These are phyloP conservation scores for Boletus rex-veris DNA, from an alignment of 768 basidiomycete genomes.

Conservation along the genomic window DNA sequence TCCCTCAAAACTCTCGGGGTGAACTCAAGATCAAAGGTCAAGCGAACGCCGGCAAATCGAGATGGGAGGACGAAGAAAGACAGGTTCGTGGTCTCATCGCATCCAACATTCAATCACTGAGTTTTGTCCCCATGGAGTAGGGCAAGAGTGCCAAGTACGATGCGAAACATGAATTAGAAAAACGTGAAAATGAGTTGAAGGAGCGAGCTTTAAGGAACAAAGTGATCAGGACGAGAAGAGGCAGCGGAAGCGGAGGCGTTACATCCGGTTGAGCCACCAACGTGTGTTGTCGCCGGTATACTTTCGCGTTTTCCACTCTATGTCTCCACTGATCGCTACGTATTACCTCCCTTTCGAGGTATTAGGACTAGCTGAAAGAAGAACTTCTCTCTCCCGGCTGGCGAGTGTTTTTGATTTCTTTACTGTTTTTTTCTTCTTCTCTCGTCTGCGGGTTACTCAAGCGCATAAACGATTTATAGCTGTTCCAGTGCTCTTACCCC, in stretches of 20 bases:
- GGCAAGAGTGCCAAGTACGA: constrained; percentile 5
- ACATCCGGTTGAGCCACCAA: constrained; percentile 19
- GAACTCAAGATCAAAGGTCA: constrained; percentile 80
- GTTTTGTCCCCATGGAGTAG: constrained; percentile 18
- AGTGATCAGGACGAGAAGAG: constrained; percentile 69
- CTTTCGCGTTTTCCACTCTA: constrained; percentile 13
- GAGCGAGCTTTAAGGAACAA: constrained; percentile 81
- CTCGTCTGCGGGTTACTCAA: constrained; percentile 19
- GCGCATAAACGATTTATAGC: constrained; percentile 19
- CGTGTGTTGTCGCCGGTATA: constrained; percentile 21
- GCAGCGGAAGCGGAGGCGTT: constrained; percentile 24
- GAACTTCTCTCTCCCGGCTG: constrained; percentile 19
- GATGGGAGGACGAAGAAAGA: constrained; percentile 46
- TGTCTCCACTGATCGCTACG: constrained; percentile 21
- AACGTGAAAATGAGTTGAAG: constrained; percentile 75
- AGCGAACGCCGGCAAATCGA: constrained; percentile 51
- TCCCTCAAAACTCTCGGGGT: constrained; percentile 33
- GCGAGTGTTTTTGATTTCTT: constrained; percentile 20
- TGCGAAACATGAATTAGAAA: constrained; percentile 50
- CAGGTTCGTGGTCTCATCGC: constrained; percentile 15
- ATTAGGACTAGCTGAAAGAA: constrained; percentile 22
- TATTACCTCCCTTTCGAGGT: constrained; percentile 22
- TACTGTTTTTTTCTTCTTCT: not conserved
- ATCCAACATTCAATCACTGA: constrained; percentile 7
- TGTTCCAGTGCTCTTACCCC: constrained; percentile 10